These are phyloP conservation scores for Penicillium soppii DNA, from an alignment of 495 filamentous ascomycete genomes.

Conservation along the genomic window DNA sequence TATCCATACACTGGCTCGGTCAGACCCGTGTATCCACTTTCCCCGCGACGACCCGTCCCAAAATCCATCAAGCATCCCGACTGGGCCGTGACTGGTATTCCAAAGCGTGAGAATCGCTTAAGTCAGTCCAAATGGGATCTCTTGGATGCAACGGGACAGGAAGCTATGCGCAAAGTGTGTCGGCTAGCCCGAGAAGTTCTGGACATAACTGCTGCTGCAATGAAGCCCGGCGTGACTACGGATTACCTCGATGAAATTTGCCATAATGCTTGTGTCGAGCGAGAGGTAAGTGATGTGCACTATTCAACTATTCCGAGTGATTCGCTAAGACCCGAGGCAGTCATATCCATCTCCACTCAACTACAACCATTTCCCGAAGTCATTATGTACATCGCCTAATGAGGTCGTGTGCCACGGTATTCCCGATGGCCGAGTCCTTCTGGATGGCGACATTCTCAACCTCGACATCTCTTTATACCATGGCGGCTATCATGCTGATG, in stretches of 20 bases:
- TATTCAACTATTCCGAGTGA: background rate
- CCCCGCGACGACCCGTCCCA: conserved; percentile 59
- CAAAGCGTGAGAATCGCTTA: conserved; percentile 60
- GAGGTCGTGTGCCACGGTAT: conserved; percentile 81
- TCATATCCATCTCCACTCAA: conserved; percentile 82
- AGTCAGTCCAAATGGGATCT: conserved; percentile 63
- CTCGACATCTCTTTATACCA: conserved; percentile 72
- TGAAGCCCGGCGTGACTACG: conserved; percentile 73
- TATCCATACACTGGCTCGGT: conserved; percentile 71
- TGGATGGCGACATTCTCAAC: conserved; percentile 72
- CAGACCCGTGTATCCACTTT: conserved; percentile 75
- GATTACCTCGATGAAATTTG: conserved; percentile 82
- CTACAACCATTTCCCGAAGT: conserved; percentile 83
- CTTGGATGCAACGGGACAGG: conserved; percentile 61
- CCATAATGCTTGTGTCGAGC: conserved; percentile 76
- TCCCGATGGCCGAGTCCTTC: conserved; percentile 61
- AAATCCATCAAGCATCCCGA: conserved; percentile 69
- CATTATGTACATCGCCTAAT: conserved; percentile 77
- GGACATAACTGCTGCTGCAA: conserved; percentile 70
- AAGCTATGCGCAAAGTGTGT: conserved; percentile 79
- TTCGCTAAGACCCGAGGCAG: conserved; percentile 37
- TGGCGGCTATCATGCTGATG: conserved; percentile 66
- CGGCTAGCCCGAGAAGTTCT: conserved; percentile 71
- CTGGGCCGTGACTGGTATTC: conserved; percentile 67
- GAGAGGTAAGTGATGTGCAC: conserved; percentile 56